phyloP scores from a whole-genome alignment of 108 stramenopile genomes.

The Seminavis robusta region DNA sequence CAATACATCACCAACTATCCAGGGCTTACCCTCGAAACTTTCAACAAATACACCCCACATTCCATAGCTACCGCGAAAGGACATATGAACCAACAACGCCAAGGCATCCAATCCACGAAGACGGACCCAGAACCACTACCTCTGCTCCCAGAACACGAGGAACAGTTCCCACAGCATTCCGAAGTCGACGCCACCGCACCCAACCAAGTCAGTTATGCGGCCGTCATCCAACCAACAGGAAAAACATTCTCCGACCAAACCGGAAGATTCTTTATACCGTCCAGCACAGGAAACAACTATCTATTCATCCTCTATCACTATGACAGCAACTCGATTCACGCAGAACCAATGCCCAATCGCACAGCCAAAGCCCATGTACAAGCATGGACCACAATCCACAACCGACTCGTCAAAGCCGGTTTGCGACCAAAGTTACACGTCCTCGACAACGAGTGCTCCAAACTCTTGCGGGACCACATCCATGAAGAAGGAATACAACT shows the following conservation, averaged over 20 bases:
- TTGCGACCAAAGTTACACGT: constrained; percentile 17
- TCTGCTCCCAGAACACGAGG: neutral
- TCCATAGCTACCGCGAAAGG: constrained; percentile 20
- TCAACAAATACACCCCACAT: constrained; percentile 4
- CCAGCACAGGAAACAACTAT: constrained; percentile 20
- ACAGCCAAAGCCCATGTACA: neutral
- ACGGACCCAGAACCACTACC: neutral
- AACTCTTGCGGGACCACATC: constrained; percentile 1
- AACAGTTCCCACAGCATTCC: neutral
- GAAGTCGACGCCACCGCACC: no score
- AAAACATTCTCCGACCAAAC: constrained; percentile 27
- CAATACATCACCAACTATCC: constrained; percentile 10
- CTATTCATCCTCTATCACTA: constrained; percentile 31
- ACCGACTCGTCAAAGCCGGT: neutral
- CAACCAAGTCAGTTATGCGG: constrained; percentile 13
- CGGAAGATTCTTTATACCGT: constrained; percentile 30
- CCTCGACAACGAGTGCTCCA: constrained; percentile 24
- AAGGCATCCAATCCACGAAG: constrained; percentile 18
- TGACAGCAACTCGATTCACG: constrained; percentile 29
- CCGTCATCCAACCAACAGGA: constrained; percentile 6
- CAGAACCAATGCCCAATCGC: constrained; percentile 12
- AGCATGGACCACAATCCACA: neutral
- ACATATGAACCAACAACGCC: constrained; percentile 18
- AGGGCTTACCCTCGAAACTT: constrained; percentile 8
- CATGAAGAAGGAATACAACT: constrained; percentile 1